phyloP scores from a whole-genome alignment of 306 rosid species.

The Corylus avellana region DNA sequence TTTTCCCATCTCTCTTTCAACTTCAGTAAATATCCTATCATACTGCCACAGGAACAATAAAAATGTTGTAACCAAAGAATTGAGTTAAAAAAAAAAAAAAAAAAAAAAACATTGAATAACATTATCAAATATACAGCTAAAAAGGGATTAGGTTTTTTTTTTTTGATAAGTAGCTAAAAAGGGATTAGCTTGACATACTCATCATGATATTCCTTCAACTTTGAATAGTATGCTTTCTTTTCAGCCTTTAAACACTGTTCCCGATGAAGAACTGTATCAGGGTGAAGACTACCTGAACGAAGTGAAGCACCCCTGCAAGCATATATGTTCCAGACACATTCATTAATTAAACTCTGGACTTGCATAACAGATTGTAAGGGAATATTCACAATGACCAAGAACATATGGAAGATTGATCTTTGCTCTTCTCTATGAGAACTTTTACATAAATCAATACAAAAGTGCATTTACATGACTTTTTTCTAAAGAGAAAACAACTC shows the following conservation, averaged over 20 bases:
- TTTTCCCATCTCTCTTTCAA: constrained; percentile 68
- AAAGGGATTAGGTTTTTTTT: neutral
- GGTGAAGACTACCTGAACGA: constrained; percentile 87
- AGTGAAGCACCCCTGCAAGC: constrained; percentile 79
- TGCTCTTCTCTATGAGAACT: too few species aligned
- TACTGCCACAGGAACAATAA: constrained; percentile 57
- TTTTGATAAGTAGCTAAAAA: too few species aligned
- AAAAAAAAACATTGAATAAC: constrained; percentile 13
- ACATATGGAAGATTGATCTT: too few species aligned
- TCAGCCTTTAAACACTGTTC: constrained; percentile 57
- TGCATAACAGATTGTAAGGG: constrained; percentile 19
- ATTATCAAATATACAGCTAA: constrained; percentile 10
- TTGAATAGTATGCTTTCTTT: constrained; percentile 59
- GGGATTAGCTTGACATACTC: constrained; percentile 54
- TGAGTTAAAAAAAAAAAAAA: neutral
- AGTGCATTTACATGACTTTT: too few species aligned
- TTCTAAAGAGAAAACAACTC: too few species aligned
- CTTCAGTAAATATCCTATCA: constrained; percentile 64
- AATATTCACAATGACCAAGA: neutral
- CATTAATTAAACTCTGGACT: constrained; percentile 15
- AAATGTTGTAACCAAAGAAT: constrained; percentile 6
- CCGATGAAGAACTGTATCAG: constrained; percentile 60
- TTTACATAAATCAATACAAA: too few species aligned
- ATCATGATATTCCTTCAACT: constrained; percentile 74
- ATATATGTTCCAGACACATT: constrained; percentile 34